Conservation (phyloP, 495 filamentous ascomycete species). For the Annulohypoxylon maeteangense region DNA sequence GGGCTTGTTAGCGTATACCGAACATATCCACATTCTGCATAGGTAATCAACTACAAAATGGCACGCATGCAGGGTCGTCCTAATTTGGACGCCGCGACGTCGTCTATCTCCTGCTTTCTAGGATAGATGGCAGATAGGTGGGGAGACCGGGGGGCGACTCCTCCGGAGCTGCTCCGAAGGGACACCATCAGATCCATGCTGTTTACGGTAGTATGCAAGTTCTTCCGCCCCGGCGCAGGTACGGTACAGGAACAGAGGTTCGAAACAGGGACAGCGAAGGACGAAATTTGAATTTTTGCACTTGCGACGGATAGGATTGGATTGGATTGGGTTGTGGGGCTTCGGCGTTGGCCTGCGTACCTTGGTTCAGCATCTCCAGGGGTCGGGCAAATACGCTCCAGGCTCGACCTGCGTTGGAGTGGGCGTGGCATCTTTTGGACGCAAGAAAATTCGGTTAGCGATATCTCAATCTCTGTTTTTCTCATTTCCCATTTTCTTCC, state of each 20-base stretch:
- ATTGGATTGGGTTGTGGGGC: conserved; percentile 8
- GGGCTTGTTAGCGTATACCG: conserved; percentile 2
- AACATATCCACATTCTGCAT: background rate
- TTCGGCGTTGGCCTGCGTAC: conserved; percentile 31
- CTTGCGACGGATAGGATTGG: background rate
- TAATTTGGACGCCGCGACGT: background rate
- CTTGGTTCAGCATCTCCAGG: conserved; percentile 67
- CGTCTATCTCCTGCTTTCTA: background rate
- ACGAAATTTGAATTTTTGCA: background rate
- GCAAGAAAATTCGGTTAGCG: conserved; percentile 12
- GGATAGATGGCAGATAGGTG: background rate
- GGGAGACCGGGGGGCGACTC: conserved; percentile 26
- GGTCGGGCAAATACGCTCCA: conserved; percentile 63
- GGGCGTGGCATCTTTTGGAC: conserved; percentile 59
- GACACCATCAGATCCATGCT: background rate
- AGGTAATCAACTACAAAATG: background rate
- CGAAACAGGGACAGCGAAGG: background rate
- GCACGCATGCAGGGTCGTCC: background rate
- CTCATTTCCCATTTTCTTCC: background rate
- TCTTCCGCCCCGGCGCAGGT: conserved; percentile 14
- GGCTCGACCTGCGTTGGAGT: conserved; percentile 63
- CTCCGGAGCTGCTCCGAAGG: conserved; percentile 29
- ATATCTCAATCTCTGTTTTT: background rate
- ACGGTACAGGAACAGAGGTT: background rate
- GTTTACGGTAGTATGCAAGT: background rate